These are phyloP conservation scores for Candida albicans DNA, from an alignment of 1,139 yeast species.

Conservation along the genomic window DNA sequence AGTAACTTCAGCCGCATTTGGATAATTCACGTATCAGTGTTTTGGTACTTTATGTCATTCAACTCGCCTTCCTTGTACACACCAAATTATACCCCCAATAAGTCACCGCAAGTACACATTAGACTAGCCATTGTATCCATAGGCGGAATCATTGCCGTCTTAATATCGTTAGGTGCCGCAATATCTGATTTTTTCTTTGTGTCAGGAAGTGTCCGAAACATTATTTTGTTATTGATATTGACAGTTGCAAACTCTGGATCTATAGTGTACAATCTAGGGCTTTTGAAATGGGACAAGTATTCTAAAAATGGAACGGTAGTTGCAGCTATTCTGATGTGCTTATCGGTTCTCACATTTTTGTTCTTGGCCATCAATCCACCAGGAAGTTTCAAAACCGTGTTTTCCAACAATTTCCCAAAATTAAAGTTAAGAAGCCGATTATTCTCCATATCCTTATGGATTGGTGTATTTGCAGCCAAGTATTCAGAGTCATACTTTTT, in stretches of 20 bases:
- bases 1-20: slow-evolving; percentile 81
- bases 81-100: slow-evolving; percentile 45
- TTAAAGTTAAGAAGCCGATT: slow-evolving; percentile 50
- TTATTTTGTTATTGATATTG: slow-evolving; percentile 45
- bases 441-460: slow-evolving; percentile 67
- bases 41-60: slow-evolving; percentile 80
- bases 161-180: slow-evolving; percentile 63
- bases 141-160: slow-evolving; percentile 71
- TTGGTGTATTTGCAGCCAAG: slow-evolving; percentile 67
- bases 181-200: slow-evolving; percentile 63
- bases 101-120: slow-evolving; percentile 13
- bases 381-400: slow-evolving; percentile 32
- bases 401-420: slow-evolving; percentile 44
- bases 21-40: slow-evolving; percentile 75
- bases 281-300: slow-evolving; percentile 51
- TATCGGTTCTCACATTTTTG: slow-evolving; percentile 60
- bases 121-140: slow-evolving; percentile 43
- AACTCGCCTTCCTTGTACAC: slow-evolving; percentile 81
- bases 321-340: slow-evolving; percentile 56
- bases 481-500: slow-evolving; percentile 81
- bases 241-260: slow-evolving; percentile 57
- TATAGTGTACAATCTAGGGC: slow-evolving; percentile 57
- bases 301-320: slow-evolving; percentile 51
- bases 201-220: slow-evolving; percentile 69
- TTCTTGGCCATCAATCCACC: slow-evolving; percentile 58